phyloP scores from a whole-genome alignment of 352 stramenopile species.

The Phytophthora multivora region DNA sequence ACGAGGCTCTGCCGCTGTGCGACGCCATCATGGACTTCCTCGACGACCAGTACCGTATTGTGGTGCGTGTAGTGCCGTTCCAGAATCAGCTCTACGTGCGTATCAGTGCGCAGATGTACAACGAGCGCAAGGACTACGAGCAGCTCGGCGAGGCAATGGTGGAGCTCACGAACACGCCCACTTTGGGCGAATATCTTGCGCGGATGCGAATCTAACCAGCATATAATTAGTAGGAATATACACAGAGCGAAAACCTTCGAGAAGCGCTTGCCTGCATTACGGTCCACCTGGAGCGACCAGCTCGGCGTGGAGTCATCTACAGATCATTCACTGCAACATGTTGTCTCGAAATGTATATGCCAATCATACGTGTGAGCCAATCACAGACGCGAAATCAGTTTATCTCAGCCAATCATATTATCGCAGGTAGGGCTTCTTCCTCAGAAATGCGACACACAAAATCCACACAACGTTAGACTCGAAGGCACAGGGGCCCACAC shows the following conservation, averaged over 20 bases:
- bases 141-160: conserved; percentile 72
- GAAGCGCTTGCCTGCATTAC: background rate
- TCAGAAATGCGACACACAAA: conserved; percentile 27
- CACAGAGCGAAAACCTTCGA: conserved; percentile 8
- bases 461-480: conserved; percentile 23
- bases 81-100: conserved; percentile 74
- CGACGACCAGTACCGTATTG: conserved; percentile 71
- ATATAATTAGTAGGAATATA: conserved; percentile 21
- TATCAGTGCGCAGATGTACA: conserved; percentile 88
- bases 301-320: conserved; percentile 1
- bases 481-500: background rate
- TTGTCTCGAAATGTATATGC: conserved; percentile 19
- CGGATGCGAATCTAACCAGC: conserved; percentile 61
- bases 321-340: conserved; percentile 8
- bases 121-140: conserved; percentile 82
- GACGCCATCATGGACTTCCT: conserved; percentile 85
- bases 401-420: conserved; percentile 6
- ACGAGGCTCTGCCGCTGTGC: conserved; percentile 68
- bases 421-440: background rate
- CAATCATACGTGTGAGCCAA: background rate
- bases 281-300: background rate
- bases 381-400: too few relatives aligned
- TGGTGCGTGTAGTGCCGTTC: conserved; percentile 73
- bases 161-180: conserved; percentile 70
- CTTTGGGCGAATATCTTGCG: conserved; percentile 67